Evolutionary conservation across 306 rosid species (phyloP), one percentile per base, ranked within the genome.

Genomic region (Gastrolobium bilobum): DNA sequence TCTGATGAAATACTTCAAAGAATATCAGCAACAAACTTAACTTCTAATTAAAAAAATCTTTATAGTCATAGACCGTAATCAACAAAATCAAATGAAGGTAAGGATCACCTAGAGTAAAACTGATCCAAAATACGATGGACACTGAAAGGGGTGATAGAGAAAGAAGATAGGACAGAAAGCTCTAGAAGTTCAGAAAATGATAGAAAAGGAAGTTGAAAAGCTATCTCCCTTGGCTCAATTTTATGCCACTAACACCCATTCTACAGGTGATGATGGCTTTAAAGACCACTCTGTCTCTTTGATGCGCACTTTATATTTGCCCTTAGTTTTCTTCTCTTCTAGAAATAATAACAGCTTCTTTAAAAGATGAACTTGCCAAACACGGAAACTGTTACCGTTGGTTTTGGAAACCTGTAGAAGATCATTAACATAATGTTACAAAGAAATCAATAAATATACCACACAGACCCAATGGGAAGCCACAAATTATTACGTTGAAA

Each of bases 321-420:
- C 43, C 30, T 65, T 77, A 64, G 38, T 42, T 77, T 44, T 56
- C 4, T 51, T 52, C 65, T 62, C 31, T 46, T 14, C 10, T 46
- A 50, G 58, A 64, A 74, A 47, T 20, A 70, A 78, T 74, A 61
- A 81, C 65, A 81, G 78, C 79, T 82, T 77, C 50, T 61, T 80
- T 13, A 44, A 13, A n/a, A 71, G 67, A 58, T n/a, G 51, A 83
- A 66, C 4, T 39, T 6, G 84, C 50, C 72, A 74, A 68, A 34
- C 10, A 38, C 4, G 33, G 15, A 59, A 76, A 75, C 84, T 50
- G 84, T 80, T 62, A 75, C 31, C 1, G 70, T 10, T 74, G 61
- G 78, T 74, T 74, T 65, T 30, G 72, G 72, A 83, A 64, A 71
- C n/a, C 68, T 4, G 74, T 59, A 50, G 71, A 67, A 58, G 37